These are phyloP conservation scores for Linderniella brevidens DNA, from an alignment of 257 asterid species.

Conservation along the genomic window DNA sequence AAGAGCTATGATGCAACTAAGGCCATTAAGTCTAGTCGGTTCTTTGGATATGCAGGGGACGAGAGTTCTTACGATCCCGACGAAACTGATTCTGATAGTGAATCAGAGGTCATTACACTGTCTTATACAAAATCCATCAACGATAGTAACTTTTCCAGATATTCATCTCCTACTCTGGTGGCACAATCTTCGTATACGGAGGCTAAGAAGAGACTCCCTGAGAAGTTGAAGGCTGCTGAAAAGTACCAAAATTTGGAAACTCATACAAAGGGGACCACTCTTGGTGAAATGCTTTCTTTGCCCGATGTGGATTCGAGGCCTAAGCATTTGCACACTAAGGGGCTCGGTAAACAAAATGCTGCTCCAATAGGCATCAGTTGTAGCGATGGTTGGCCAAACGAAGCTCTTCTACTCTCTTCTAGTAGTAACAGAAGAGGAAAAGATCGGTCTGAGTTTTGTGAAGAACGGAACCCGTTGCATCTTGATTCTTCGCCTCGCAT, in stretches of 20 bases:
- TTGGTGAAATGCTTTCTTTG: conserved; percentile 72
- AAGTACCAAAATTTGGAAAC: conserved; percentile 38
- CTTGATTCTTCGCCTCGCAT: conserved; percentile 10
- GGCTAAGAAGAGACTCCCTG: conserved; percentile 66
- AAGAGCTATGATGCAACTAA: conserved; percentile 20
- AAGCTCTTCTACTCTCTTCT: conserved; percentile 23
- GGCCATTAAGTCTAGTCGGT: conserved; percentile 19
- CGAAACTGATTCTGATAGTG: conserved; percentile 67
- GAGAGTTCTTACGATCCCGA: conserved; percentile 64
- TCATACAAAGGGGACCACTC: conserved; percentile 38
- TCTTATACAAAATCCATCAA: conserved; percentile 31
- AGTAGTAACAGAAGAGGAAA: conserved; percentile 24
- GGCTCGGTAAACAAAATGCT: conserved; percentile 12
- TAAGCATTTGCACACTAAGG: conserved; percentile 18
- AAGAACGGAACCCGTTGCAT: conserved; percentile 11
- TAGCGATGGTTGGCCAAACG: conserved; percentile 71
- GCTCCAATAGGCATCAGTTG: conserved; percentile 52
- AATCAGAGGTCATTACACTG: conserved; percentile 21
- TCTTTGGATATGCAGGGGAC: conserved; percentile 77
- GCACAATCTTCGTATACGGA: conserved; percentile 33
- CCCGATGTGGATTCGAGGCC: conserved; percentile 27
- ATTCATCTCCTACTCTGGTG: not conserved
- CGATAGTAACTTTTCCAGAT: conserved; percentile 18
- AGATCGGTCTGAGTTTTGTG: conserved; percentile 11
- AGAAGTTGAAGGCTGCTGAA: conserved; percentile 70